A percentile compares a stretch with the other conserved stretches of the same genome.
Conservation (phyloP, 805 yeast species). For the Zygotorulaspora danielsina region DNA sequence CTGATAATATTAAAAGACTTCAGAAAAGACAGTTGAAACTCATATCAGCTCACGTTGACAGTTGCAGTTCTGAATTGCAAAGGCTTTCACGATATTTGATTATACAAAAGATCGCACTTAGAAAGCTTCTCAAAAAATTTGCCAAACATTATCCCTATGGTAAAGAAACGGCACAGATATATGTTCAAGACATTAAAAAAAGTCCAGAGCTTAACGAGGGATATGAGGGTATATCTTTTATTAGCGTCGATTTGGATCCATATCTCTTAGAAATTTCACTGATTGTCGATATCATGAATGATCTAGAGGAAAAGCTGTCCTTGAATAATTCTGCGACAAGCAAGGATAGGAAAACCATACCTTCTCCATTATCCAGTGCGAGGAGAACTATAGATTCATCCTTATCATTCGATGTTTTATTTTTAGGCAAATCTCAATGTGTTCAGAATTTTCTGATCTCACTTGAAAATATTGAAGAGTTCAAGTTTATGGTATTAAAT, state of each 20-base stretch:
- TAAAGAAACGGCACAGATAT: constrained; percentile 10
- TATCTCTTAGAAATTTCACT: constrained; percentile 47
- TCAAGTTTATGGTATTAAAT: constrained; percentile 39
- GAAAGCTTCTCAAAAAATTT: constrained; percentile 56
- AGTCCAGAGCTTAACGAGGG: constrained; percentile 22
- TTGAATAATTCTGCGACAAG: neutral
- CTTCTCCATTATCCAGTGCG: constrained; percentile 1
- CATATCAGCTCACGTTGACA: constrained; percentile 19
- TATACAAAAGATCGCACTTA: constrained; percentile 57
- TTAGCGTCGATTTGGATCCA: constrained; percentile 45
- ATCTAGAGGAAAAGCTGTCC: constrained; percentile 13
- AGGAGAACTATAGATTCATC: constrained; percentile 10
- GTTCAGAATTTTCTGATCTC: constrained; percentile 40
- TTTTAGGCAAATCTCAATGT: constrained; percentile 36
- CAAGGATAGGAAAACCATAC: neutral
- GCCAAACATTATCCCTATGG: constrained; percentile 25
- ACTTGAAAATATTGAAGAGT: constrained; percentile 41
- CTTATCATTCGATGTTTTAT: constrained; percentile 37
- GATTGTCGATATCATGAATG: constrained; percentile 39
- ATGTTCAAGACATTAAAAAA: constrained; percentile 15
- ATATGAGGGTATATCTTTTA: constrained; percentile 45
- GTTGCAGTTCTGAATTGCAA: constrained; percentile 40
- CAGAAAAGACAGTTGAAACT: constrained; percentile 16
- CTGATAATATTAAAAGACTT: constrained; percentile 3
- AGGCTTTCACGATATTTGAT: constrained; percentile 52